phyloP scores from a whole-genome alignment of 345 rosid genomes.

The Rhizophora apiculata region DNA sequence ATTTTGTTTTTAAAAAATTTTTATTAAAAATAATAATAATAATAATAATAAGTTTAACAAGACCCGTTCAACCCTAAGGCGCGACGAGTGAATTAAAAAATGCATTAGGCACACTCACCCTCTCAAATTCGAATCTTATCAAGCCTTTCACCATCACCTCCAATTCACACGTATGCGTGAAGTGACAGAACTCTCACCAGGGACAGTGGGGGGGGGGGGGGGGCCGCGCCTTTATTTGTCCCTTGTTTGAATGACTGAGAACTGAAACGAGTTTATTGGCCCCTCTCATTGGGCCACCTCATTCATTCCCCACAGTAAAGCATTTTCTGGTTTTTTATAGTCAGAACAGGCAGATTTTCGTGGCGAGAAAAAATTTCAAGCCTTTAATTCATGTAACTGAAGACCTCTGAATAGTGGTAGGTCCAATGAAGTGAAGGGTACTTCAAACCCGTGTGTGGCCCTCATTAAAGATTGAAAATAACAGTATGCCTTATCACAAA shows the following conservation, averaged over 20 bases:
- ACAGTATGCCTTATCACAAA: not conserved
- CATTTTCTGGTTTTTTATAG: no score
- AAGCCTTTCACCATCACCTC: constrained; percentile 21
- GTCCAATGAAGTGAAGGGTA: constrained; percentile 25
- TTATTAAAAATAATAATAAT: no score
- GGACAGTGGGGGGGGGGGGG: not conserved
- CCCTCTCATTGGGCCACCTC: not conserved
- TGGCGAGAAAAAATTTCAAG: not conserved
- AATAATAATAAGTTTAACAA: no score
- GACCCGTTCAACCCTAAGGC: no score
- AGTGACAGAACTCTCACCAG: constrained; percentile 45
- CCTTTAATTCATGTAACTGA: constrained; percentile 14
- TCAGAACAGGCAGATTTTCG: no score
- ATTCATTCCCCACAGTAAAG: not conserved
- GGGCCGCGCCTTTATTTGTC: not conserved
- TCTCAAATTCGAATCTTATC: constrained; percentile 31
- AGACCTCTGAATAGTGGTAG: constrained; percentile 21
- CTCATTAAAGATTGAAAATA: not conserved
- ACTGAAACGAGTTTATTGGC: not conserved
- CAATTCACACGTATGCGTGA: constrained; percentile 36
- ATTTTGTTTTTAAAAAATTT: no score
- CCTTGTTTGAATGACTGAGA: not conserved
- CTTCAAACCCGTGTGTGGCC: not conserved
- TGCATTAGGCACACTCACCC: constrained; percentile 2
- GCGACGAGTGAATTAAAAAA: not conserved